A percentile compares a stretch with the other conserved stretches of the same genome.
Evolutionary conservation across 768 basidiomycete species (phyloP).

Genomic region (Lentinula aciculospora): DNA sequence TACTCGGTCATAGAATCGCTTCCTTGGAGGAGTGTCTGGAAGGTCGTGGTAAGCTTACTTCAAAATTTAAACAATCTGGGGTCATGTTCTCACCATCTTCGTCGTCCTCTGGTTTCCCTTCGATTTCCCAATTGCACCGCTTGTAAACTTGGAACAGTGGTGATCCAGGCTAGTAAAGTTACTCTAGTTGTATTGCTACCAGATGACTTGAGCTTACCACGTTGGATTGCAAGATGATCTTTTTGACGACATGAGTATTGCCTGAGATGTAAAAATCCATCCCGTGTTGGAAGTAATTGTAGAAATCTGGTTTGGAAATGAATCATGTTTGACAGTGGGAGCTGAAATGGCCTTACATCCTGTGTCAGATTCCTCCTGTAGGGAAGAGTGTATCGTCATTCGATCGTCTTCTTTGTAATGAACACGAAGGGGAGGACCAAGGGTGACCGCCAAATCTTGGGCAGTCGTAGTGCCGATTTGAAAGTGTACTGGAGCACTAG

Average conservation of each 20-base stretch:
- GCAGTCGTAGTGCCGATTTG: conserved; percentile 71
- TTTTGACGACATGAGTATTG: conserved; percentile 65
- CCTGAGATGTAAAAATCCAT: conserved; percentile 82
- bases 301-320: conserved; percentile 57
- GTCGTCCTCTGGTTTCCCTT: conserved; percentile 74
- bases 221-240: conserved; percentile 86
- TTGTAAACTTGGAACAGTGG: conserved; percentile 88
- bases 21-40: conserved; percentile 68
- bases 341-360: conserved; percentile 34
- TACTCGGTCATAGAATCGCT: conserved; percentile 68
- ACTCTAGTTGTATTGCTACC: not conserved
- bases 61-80: not conserved
- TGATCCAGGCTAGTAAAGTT: conserved; percentile 65
- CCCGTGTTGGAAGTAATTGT: conserved; percentile 91
- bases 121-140: conserved; percentile 87
- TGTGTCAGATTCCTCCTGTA: conserved; percentile 42
- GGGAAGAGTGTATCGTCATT: conserved; percentile 75
- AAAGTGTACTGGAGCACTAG: conserved; percentile 48
- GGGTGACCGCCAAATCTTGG: conserved; percentile 73
- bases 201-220: conserved; percentile 50
- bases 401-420: conserved; percentile 88
- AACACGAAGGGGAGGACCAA: conserved; percentile 71
- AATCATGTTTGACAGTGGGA: not conserved
- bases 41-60: conserved; percentile 2
- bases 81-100: conserved; percentile 55